These are phyloP conservation scores for Pyrenophora teres DNA, from an alignment of 2,329 filamentous ascomycete genomes.

Conservation along the genomic window DNA sequence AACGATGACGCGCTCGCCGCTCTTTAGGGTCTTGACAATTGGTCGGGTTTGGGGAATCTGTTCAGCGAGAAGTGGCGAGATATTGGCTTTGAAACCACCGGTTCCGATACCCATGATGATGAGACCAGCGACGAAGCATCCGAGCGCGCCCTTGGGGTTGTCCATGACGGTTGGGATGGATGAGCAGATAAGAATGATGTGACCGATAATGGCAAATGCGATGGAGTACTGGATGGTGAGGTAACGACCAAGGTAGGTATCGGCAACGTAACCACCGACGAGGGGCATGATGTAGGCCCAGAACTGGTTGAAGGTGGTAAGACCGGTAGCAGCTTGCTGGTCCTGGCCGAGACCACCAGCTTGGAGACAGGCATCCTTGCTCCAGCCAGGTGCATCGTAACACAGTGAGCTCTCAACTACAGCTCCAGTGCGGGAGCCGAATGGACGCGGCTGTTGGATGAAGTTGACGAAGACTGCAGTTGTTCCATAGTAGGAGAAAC, in stretches of 20 bases:
- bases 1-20: slow-evolving; percentile 70
- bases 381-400: too few species aligned
- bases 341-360: slow-evolving; percentile 45
- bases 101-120: slow-evolving; percentile 54
- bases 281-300: slow-evolving; percentile 51
- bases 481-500: too few species aligned
- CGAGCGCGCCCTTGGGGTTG: slow-evolving; percentile 51
- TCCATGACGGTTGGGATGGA: slow-evolving; percentile 55
- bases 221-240: slow-evolving; percentile 62
- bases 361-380: slow-evolving; percentile 12
- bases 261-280: slow-evolving; percentile 61
- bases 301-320: slow-evolving; percentile 47
- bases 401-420: too few species aligned
- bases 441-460: slow-evolving; percentile 44
- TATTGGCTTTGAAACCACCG: slow-evolving; percentile 54
- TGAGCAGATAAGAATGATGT: slow-evolving; percentile 60
- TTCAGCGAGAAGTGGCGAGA: slow-evolving; percentile 70
- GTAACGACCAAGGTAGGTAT: slow-evolving; percentile 65
- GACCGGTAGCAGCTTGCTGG: slow-evolving; percentile 45
- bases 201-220: slow-evolving; percentile 56
- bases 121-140: slow-evolving; percentile 58
- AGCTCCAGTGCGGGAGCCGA: slow-evolving; percentile 17
- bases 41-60: slow-evolving; percentile 66
- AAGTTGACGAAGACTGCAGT: slow-evolving; percentile 33
- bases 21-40: slow-evolving; percentile 57